A percentile compares a stretch with the other conserved stretches of the same genome.
Conservation (phyloP, 371 early-diverging fungal genomes). For the Rhizopus microsporus region DNA sequence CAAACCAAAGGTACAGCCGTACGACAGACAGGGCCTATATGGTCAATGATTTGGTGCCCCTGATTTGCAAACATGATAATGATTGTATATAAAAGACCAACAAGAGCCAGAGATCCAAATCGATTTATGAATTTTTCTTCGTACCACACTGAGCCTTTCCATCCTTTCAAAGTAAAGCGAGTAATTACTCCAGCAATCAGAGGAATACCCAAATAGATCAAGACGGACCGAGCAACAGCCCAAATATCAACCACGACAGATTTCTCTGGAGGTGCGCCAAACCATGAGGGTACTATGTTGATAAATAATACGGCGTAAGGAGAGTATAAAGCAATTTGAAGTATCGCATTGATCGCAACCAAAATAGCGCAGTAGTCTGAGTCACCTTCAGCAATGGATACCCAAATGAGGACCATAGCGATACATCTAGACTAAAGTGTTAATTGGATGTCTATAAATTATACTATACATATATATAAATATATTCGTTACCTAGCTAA, state of each 20-base stretch:
- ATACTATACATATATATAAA: neutral
- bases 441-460: neutral
- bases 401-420: constrained; percentile 87
- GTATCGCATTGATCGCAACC: constrained; percentile 70
- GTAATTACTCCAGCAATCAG: constrained; percentile 62
- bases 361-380: constrained; percentile 67
- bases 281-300: constrained; percentile 54
- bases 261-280: constrained; percentile 40
- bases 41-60: constrained; percentile 62
- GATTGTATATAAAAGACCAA: constrained; percentile 71
- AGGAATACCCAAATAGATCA: constrained; percentile 75
- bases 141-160: constrained; percentile 54
- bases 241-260: constrained; percentile 51
- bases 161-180: constrained; percentile 42
- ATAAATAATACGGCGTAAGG: constrained; percentile 64
- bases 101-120: constrained; percentile 56
- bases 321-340: constrained; percentile 68
- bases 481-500: constrained; percentile 43
- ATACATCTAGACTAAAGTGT: constrained; percentile 51
- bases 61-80: constrained; percentile 78
- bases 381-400: constrained; percentile 68
- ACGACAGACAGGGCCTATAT: constrained; percentile 69
- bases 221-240: constrained; percentile 60
- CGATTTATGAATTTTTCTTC: constrained; percentile 54
- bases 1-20: constrained; percentile 68